Evolutionary conservation across 2,329 filamentous ascomycete species (phyloP).

Genomic region (Fusarium tuaranense): DNA sequence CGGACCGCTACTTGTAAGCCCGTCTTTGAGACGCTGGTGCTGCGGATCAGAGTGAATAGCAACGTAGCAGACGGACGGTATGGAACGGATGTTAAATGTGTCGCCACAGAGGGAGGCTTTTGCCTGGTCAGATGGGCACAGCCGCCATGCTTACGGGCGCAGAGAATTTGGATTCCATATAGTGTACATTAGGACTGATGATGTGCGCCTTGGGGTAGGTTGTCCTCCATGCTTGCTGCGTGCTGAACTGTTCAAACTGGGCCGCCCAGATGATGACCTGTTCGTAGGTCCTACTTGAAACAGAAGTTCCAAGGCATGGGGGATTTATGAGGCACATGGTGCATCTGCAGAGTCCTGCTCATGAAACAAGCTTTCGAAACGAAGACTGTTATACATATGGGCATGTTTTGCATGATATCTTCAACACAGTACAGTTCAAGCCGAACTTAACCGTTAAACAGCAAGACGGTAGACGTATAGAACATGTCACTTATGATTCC

Average conservation of each 20-base stretch:
- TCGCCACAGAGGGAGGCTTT: not conserved
- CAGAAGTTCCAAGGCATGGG: conserved; percentile 6
- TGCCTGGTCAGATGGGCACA: not conserved
- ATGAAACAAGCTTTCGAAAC: conserved; percentile 35
- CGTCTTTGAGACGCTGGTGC: not conserved
- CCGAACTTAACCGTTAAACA: not conserved
- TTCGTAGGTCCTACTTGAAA: conserved; percentile 19
- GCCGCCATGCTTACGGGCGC: not conserved
- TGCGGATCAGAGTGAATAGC: not conserved
- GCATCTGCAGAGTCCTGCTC: conserved; percentile 17
- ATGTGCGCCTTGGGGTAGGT: not conserved
- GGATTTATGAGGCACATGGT: not conserved
- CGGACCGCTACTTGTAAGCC: not conserved
- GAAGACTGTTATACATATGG: not conserved
- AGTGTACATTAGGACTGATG: not conserved
- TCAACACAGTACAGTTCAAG: not conserved
- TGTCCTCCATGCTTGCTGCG: not conserved
- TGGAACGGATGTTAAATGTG: not conserved
- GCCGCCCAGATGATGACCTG: not conserved
- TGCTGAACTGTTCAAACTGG: not conserved
- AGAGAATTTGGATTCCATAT: not conserved
- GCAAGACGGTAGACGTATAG: not conserved
- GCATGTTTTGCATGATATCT: not conserved
- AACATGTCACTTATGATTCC: not conserved
- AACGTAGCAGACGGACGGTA: not conserved